Evolutionary conservation across 768 basidiomycete species (phyloP).

Genomic region (Tulasnella sp.): DNA sequence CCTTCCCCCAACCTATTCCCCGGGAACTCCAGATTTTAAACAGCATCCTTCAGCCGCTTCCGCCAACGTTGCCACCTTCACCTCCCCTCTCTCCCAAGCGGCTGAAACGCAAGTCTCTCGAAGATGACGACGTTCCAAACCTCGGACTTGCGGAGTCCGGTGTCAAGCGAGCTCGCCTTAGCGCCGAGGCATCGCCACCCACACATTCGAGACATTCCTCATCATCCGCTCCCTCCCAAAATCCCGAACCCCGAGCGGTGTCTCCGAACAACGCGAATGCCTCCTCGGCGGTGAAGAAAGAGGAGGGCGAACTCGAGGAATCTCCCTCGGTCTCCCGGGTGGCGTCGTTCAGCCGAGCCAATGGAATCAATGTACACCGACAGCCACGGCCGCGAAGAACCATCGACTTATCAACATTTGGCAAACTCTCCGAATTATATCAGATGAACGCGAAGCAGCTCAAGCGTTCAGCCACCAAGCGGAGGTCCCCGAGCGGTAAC

Average conservation of each 20-base stretch:
- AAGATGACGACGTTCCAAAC: slow-evolving; percentile 58
- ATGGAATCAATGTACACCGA: background rate
- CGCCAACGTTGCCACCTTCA: slow-evolving; percentile 33
- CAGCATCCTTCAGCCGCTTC: slow-evolving; percentile 4
- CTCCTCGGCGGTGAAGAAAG: background rate
- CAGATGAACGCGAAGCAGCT: slow-evolving; percentile 5
- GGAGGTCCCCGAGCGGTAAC: background rate
- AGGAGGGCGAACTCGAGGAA: slow-evolving; percentile 6
- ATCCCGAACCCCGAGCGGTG: background rate
- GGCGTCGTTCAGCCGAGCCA: background rate
- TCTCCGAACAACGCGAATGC: background rate
- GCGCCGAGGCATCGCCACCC: background rate
- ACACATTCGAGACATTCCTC: background rate
- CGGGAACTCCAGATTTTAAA: slow-evolving; percentile 1
- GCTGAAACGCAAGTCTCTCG: slow-evolving; percentile 67
- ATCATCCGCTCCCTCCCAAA: background rate
- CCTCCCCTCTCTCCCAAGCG: slow-evolving; percentile 77
- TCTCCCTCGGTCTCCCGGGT: background rate
- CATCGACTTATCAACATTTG: background rate
- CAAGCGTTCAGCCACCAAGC: slow-evolving; percentile 5
- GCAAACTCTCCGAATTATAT: background rate
- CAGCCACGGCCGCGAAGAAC: background rate
- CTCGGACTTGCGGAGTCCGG: slow-evolving; percentile 81
- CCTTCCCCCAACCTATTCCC: background rate
- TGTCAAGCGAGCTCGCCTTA: slow-evolving; percentile 20